A percentile compares a stretch with the other conserved stretches of the same genome.
These are phyloP conservation scores for Coelastrella sp. DNA, from an alignment of 139 green algal species.

Conservation along the genomic window DNA sequence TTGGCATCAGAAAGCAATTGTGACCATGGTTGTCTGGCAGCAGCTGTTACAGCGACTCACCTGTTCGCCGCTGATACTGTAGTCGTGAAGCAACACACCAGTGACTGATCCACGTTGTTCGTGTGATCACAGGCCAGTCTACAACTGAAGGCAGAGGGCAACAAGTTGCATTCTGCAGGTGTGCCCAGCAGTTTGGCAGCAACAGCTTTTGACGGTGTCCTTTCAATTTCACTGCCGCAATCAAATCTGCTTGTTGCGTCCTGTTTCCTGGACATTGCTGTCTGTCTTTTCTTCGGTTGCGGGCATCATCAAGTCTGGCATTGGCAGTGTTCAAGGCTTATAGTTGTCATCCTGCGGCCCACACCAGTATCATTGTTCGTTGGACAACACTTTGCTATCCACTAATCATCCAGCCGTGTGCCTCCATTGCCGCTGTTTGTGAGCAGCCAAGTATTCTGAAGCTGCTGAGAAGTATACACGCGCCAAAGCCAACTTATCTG, in stretches of 20 bases:
- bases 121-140: constrained; percentile 53
- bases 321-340: too few relatives aligned
- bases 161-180: constrained; percentile 56
- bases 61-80: too few relatives aligned
- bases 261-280: too few relatives aligned
- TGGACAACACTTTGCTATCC: neutral
- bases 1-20: too few relatives aligned
- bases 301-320: too few relatives aligned
- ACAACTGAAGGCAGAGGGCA: constrained; percentile 69
- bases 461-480: constrained; percentile 72
- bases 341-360: too few relatives aligned
- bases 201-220: neutral
- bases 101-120: too few relatives aligned
- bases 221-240: too few relatives aligned
- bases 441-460: constrained; percentile 42
- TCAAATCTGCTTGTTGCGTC: too few relatives aligned
- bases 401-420: neutral
- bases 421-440: too few relatives aligned
- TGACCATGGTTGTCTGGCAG: neutral
- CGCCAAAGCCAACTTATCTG: constrained; percentile 60
- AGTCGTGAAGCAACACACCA: too few relatives aligned
- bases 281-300: too few relatives aligned
- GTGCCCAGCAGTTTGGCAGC: neutral
- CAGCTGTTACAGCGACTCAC: neutral
- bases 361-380: neutral